These are phyloP conservation scores for Colletotrichum euphorbiae DNA, from an alignment of 2,329 filamentous ascomycete species.

Conservation along the genomic window DNA sequence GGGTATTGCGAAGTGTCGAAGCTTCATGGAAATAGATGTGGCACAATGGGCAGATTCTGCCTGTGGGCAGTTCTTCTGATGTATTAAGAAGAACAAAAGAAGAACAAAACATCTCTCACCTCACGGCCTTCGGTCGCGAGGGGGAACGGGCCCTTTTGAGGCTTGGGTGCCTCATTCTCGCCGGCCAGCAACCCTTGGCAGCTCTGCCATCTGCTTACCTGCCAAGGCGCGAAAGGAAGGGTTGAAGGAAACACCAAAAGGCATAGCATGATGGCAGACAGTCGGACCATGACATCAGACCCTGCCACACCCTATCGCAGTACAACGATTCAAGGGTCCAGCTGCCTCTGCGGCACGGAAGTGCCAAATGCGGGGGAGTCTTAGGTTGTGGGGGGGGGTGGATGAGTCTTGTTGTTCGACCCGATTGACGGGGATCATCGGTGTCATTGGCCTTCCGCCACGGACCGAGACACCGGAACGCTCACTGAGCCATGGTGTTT, in stretches of 20 bases:
- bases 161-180: background rate
- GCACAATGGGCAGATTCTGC: background rate
- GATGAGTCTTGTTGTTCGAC: background rate
- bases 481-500: background rate
- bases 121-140: background rate
- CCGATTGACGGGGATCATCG: conserved; percentile 16
- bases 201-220: background rate
- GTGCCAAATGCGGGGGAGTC: conserved; percentile 16
- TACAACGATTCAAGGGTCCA: background rate
- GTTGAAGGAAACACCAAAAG: background rate
- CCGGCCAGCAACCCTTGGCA: conserved; percentile 27
- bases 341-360: conserved; percentile 24
- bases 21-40: no score
- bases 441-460: conserved; percentile 13
- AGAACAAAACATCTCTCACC: no score
- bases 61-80: background rate
- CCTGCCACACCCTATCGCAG: background rate
- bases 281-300: conserved; percentile 28
- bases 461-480: conserved; percentile 12
- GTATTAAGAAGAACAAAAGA: background rate
- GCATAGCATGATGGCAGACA: conserved; percentile 3
- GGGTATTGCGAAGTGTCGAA: background rate
- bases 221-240: background rate
- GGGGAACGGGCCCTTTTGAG: conserved; percentile 7
- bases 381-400: no score